These are phyloP conservation scores for Syzygium malaccense DNA, from an alignment of 441 rosid species.

Conservation along the genomic window DNA sequence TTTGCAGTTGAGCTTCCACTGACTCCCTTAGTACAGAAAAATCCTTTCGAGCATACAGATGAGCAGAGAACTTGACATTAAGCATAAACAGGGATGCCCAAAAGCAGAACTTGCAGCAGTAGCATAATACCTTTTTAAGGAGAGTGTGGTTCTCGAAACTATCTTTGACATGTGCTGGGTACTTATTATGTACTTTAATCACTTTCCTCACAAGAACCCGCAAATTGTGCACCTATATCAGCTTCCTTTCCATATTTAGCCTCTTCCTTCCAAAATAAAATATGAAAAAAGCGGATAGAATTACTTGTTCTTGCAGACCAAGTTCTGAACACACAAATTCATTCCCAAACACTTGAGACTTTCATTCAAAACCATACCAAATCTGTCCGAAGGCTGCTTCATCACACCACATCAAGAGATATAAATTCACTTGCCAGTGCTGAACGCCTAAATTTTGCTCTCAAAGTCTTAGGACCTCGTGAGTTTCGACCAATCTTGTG, in stretches of 20 bases:
- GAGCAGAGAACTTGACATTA: background rate
- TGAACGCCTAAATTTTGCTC: background rate
- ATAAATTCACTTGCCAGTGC: background rate
- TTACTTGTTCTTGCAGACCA: slow-evolving; percentile 72
- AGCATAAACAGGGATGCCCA: background rate
- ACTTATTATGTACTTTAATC: slow-evolving; percentile 76
- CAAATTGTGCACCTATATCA: background rate
- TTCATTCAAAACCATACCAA: background rate
- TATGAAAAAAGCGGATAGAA: background rate
- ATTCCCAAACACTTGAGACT: background rate
- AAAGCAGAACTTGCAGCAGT: background rate
- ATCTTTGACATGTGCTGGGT: slow-evolving; percentile 59
- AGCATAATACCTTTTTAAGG: slow-evolving; percentile 60
- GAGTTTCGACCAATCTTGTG: background rate
- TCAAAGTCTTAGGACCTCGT: background rate
- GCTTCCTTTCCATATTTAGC: background rate
- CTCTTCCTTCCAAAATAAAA: background rate
- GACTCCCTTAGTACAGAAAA: slow-evolving; percentile 86
- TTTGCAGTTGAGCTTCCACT: slow-evolving; percentile 90
- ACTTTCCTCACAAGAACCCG: slow-evolving; percentile 83
- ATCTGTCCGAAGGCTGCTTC: background rate
- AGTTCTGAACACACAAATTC: background rate
- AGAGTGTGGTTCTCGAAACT: slow-evolving; percentile 77
- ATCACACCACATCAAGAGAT: background rate
- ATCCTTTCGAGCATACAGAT: slow-evolving; percentile 64